Percentiles rank a stretch among this genome's conserved stretches.
These are phyloP conservation scores for Phyllosticta paracitricarpa DNA, from an alignment of 2,329 filamentous ascomycete species.

Conservation along the genomic window DNA sequence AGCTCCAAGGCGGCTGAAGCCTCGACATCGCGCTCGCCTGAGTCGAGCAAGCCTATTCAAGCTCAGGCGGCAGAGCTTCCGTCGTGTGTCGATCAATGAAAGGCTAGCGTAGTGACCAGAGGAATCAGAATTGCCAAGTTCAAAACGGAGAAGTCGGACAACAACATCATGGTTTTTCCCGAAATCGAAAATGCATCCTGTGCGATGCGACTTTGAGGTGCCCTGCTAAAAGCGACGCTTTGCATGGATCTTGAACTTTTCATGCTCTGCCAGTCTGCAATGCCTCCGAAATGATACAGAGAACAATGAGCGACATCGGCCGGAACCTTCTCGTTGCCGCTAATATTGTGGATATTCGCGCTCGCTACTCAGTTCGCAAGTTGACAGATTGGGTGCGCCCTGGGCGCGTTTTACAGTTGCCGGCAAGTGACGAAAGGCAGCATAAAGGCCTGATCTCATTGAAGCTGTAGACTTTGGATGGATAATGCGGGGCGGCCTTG, in stretches of 20 bases:
- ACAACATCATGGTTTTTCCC: too few relatives aligned
- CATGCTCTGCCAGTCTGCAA: too few relatives aligned
- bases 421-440: neutral
- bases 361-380: neutral
- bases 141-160: neutral
- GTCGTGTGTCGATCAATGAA: neutral
- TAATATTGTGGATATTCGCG: neutral
- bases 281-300: too few relatives aligned
- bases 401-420: neutral
- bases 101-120: neutral
- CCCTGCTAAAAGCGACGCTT: too few relatives aligned
- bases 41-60: neutral
- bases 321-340: neutral
- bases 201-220: too few relatives aligned
- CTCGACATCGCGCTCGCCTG: neutral
- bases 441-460: too few relatives aligned
- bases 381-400: neutral
- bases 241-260: too few relatives aligned
- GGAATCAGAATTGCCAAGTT: neutral
- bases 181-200: too few relatives aligned
- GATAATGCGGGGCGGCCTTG: too few relatives aligned
- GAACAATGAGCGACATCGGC: too few relatives aligned
- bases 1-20: neutral
- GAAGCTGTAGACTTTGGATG: too few relatives aligned
- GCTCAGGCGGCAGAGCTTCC: neutral